Base-by-base conservation (phyloP, 768 basidiomycete species). In the Suillus placidus region DNA sequence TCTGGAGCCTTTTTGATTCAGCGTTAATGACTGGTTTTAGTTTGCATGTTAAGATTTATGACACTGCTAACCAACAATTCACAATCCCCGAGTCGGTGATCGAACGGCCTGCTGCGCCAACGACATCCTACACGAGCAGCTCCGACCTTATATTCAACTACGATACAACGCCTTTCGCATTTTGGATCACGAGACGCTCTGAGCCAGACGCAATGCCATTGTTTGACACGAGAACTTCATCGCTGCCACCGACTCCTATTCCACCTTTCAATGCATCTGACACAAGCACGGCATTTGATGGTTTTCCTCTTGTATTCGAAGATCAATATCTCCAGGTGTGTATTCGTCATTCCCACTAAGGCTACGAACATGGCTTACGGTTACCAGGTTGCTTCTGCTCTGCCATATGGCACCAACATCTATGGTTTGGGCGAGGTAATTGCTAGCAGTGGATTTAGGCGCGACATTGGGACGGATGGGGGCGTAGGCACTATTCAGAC, bases 361-460 rank as follows among this genome's bases (percentile, higher is more conserved):
- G 8, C 8, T 62, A 23, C 35, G n/a, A 34, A 42, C 18, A 13
- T 43, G 6, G 45, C 20, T 58, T 13, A 58, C 40, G n/a, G 40
- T 18, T 3, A 51, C 1, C 66, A 88, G 87, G 68, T 94, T 23
- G 79, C 90, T 1, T 90, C 90, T 4, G 83, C 88, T 0, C 78
- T 94, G 2, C 90, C 92, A 0, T 72, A 82, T 8, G 80, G 83
- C 42, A 83, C 91, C 3, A 93, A 93, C 69, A 83, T 94, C 57
- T 93, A 93, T 68, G 93, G 93, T 3, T 76, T 94, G 43, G 91
- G 92, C 2, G 91, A 95, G 73, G 85, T 87, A 1, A 78, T 91
- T 14, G 83, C 89, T 1, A 86, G 85, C 71, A 88, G 88, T 66
- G 90, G 90, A 6, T 88, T 90, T 73, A 79, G 90, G 45, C 81